phyloP scores from a whole-genome alignment of 345 rosid genomes.

The Barbarea vulgaris region DNA sequence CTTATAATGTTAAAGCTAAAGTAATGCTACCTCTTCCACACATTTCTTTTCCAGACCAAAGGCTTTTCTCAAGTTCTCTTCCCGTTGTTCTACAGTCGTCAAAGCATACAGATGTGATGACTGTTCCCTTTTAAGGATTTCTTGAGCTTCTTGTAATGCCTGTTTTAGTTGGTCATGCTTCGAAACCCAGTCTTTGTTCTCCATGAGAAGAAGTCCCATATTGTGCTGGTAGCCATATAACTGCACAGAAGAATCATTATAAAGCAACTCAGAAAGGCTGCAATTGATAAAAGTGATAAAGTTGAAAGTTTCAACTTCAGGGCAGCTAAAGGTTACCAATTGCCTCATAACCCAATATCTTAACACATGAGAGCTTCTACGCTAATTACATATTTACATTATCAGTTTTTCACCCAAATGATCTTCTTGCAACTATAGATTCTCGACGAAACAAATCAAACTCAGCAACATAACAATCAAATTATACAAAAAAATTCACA shows the following conservation, averaged over 20 bases:
- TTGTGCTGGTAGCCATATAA: conserved; percentile 80
- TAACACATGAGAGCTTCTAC: conserved; percentile 5
- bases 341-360: not conserved
- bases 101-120: conserved; percentile 62
- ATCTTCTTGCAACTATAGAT: not conserved
- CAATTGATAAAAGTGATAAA: not conserved
- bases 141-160: conserved; percentile 63
- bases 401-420: not conserved
- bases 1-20: not conserved
- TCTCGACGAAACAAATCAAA: conserved; percentile 15
- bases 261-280: not conserved
- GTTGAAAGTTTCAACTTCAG: not conserved
- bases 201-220: conserved; percentile 90
- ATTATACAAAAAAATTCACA: not conserved
- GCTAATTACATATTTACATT: not conserved
- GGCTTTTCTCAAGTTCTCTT: conserved; percentile 68
- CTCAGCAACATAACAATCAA: not conserved
- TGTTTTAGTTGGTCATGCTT: conserved; percentile 59
- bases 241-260: conserved; percentile 42
- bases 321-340: conserved; percentile 3
- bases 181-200: conserved; percentile 69
- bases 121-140: conserved; percentile 76
- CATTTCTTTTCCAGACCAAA: conserved; percentile 64
- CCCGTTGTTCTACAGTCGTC: conserved; percentile 68
- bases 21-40: conserved; percentile 59